A percentile compares a stretch with the other conserved stretches of the same genome.
Conservation (phyloP, 805 yeast species). For the Lipomyces lipofer region DNA sequence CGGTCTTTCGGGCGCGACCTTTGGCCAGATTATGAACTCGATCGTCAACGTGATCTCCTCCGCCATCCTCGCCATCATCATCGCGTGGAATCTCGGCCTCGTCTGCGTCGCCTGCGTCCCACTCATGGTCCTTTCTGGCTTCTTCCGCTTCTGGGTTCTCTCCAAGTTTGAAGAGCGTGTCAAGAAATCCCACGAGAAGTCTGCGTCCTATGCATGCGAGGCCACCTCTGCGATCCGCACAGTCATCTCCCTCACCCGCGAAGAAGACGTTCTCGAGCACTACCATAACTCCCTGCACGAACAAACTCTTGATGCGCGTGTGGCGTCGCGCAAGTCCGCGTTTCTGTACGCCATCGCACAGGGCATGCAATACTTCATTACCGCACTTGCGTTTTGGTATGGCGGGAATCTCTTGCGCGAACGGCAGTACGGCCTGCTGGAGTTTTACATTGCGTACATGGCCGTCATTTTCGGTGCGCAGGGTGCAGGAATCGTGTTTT, state of each 20-base stretch:
- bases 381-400: conserved; percentile 49
- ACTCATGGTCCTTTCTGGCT: conserved; percentile 44
- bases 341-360: conserved; percentile 43
- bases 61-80: conserved; percentile 43
- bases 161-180: conserved; percentile 41
- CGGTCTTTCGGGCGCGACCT: conserved; percentile 38
- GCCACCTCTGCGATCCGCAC: conserved; percentile 45
- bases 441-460: conserved; percentile 45
- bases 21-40: conserved; percentile 39
- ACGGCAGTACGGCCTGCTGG: conserved; percentile 37
- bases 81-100: conserved; percentile 45
- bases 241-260: conserved; percentile 46
- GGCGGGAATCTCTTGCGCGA: conserved; percentile 43
- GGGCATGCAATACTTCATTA: conserved; percentile 45
- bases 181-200: conserved; percentile 42
- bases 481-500: conserved; percentile 45
- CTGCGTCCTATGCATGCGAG: conserved; percentile 46
- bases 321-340: conserved; percentile 35
- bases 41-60: conserved; percentile 44
- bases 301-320: conserved; percentile 41
- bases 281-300: conserved; percentile 33
- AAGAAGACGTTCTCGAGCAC: conserved; percentile 40
- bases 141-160: conserved; percentile 43
- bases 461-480: conserved; percentile 47
- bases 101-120: conserved; percentile 44